Conservation (phyloP, 257 asterid species). For the Lithospermum erythrorhizon region DNA sequence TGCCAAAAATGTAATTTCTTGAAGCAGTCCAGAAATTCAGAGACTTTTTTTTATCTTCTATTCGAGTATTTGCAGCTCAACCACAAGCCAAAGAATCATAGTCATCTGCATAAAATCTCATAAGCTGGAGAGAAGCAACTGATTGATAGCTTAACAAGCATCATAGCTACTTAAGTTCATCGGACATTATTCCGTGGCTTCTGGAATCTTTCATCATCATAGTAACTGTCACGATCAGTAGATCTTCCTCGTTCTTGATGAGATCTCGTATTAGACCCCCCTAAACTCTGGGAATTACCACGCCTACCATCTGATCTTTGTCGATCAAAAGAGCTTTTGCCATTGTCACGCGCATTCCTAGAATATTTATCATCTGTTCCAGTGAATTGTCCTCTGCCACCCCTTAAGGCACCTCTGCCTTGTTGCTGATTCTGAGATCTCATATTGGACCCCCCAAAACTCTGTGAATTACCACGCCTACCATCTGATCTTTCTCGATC, state of each 20-base stretch:
- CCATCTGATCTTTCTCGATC: conserved; percentile 4
- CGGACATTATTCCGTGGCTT: conserved; percentile 72
- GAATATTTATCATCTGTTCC: conserved; percentile 31
- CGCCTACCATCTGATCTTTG: conserved; percentile 15
- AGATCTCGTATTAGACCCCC: conserved; percentile 27
- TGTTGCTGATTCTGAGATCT: conserved; percentile 33
- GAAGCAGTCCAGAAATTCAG: neutral
- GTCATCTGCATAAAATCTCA: no score
- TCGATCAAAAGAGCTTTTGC: no score
- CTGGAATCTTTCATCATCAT: conserved; percentile 33
- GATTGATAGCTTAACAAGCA: no score
- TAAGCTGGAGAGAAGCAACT: no score
- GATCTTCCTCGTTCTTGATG: conserved; percentile 21
- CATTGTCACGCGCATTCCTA: conserved; percentile 24
- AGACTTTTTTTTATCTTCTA: no score
- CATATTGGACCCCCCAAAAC: conserved; percentile 20
- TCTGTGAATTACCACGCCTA: conserved; percentile 18
- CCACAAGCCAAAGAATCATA: neutral
- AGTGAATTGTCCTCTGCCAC: conserved; percentile 14
- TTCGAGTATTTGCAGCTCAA: neutral
- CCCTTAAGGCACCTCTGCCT: conserved; percentile 18
- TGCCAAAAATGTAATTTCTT: neutral
- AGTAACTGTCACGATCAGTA: conserved; percentile 29
- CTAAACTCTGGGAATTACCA: conserved; percentile 13
- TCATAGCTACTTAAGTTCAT: conserved; percentile 11